These are phyloP conservation scores for Plantago coronopus DNA, from an alignment of 305 asterid genomes.

Conservation along the genomic window DNA sequence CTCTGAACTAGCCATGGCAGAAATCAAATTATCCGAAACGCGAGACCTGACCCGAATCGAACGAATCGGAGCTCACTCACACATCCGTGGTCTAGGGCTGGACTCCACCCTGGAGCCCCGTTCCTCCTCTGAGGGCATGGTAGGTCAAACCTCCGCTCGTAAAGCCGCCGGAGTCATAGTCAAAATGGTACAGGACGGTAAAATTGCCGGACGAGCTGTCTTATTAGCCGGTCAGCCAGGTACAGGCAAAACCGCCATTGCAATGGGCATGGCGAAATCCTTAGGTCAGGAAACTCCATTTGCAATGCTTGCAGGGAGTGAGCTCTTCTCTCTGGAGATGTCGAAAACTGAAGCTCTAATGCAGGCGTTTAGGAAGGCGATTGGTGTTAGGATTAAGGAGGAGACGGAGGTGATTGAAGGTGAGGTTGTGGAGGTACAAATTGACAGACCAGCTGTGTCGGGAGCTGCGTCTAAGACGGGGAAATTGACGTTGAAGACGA, in stretches of 20 bases:
- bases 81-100: slow-evolving; percentile 83
- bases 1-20: slow-evolving; percentile 46
- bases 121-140: slow-evolving; percentile 79
- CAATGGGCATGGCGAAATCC: slow-evolving; percentile 96
- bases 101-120: slow-evolving; percentile 84
- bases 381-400: slow-evolving; percentile 83
- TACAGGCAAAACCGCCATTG: slow-evolving; percentile 84
- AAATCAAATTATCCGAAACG: slow-evolving; percentile 77
- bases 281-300: slow-evolving; percentile 84
- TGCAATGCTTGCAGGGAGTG: slow-evolving; percentile 88
- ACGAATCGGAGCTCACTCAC: slow-evolving; percentile 91
- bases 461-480: slow-evolving; percentile 86
- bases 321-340: slow-evolving; percentile 82
- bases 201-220: slow-evolving; percentile 84
- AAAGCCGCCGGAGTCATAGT: slow-evolving; percentile 87
- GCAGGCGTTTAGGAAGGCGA: slow-evolving; percentile 88
- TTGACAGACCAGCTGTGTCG: slow-evolving; percentile 76
- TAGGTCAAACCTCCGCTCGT: slow-evolving; percentile 70
- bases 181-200: slow-evolving; percentile 82
- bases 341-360: slow-evolving; percentile 79
- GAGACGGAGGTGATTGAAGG: slow-evolving; percentile 89
- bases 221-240: slow-evolving; percentile 90
- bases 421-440: slow-evolving; percentile 76
- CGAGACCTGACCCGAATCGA: slow-evolving; percentile 82
- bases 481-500: slow-evolving; percentile 71